Base-by-base conservation (phyloP, 129 eudicot genomes). In the Mikania micrantha region DNA sequence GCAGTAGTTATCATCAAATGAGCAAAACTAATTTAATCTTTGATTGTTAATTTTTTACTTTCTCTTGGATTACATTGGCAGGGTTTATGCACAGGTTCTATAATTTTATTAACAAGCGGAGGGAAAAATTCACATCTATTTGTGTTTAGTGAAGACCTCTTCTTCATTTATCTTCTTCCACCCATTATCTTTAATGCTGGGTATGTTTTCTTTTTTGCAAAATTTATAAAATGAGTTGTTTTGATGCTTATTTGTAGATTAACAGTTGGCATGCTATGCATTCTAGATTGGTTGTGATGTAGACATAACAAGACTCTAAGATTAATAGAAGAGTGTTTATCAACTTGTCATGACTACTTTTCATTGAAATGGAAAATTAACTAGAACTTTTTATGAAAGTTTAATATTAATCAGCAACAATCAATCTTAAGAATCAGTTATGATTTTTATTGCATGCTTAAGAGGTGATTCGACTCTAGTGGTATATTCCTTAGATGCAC, bases 131-230 rank as follows among this genome's bases (percentile, higher is more conserved):
- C 97, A 1, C 97, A 72, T 70, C 68, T 90, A 21, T 69, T 90
- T 79, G 95, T 87, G 25, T 90, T 90, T 81, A 87, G 91, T 32
- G 97, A 87, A 79, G 95, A 90, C 59, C 88, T 90, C 35, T 87
- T 87, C 89, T 90, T 90, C 75, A 87, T 87, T 40, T 90, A 90
- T 77, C 91, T 90, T 72, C 95, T 90, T 71, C 97, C 97, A 8
- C 97, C 97, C 1, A 90, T 90, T 78, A 90, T 90, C 34, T 90
- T 90, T 36, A 90, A 90, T 77, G 97, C 95, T 19, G 97, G 97
- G 97, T 90, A 84, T 64, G 85, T 64, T 60, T 32, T 67, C 29
- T 60, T n/a, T n/a, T n/a, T 72, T 28, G 58, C 29, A 36, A 48
- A 36, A 24, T 6, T 41, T 9, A 45, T 59, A 7, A 48, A 68